Conservation (phyloP, 495 filamentous ascomycete genomes). For the Penicillium macrosclerotiorum region DNA sequence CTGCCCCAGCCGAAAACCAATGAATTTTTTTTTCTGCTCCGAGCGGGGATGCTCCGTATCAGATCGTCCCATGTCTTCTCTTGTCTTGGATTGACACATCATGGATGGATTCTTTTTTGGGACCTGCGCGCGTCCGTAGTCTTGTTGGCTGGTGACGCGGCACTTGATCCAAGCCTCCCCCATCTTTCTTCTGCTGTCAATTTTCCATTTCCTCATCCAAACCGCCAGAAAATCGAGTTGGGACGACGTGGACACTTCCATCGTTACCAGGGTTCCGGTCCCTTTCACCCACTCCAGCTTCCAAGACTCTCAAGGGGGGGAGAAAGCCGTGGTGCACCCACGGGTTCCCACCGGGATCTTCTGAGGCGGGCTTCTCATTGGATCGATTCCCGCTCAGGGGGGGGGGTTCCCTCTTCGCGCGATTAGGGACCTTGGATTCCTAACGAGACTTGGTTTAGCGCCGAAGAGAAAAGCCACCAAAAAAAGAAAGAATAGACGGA, state of each 20-base stretch:
- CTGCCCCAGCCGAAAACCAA: neutral
- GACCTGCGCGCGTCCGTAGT: neutral
- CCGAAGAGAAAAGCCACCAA: neutral
- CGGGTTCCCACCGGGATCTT: slow-evolving; percentile 18
- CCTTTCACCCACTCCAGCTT: too few species aligned
- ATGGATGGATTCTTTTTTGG: neutral
- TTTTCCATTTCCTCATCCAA: too few species aligned
- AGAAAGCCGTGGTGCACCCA: slow-evolving; percentile 2
- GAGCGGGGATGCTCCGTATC: slow-evolving; percentile 12
- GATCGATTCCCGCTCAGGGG: slow-evolving; percentile 18
- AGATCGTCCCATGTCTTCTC: slow-evolving; percentile 12
- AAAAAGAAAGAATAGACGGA: too few species aligned
- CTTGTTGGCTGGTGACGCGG: slow-evolving; percentile 4
- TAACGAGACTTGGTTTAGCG: neutral
- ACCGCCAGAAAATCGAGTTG: too few species aligned
- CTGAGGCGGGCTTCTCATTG: slow-evolving; percentile 12
- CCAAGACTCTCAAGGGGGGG: neutral
- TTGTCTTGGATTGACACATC: slow-evolving; percentile 20
- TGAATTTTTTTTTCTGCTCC: neutral
- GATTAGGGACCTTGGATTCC: neutral
- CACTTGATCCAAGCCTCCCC: neutral
- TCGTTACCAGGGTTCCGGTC: neutral
- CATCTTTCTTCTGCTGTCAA: neutral
- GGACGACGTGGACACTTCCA: neutral
- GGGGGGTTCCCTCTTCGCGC: neutral